Percentiles rank a stretch among this genome's conserved stretches.
Evolutionary conservation across 2,329 filamentous ascomycete species (phyloP).

Genomic region (Colletotrichum shisoi): DNA sequence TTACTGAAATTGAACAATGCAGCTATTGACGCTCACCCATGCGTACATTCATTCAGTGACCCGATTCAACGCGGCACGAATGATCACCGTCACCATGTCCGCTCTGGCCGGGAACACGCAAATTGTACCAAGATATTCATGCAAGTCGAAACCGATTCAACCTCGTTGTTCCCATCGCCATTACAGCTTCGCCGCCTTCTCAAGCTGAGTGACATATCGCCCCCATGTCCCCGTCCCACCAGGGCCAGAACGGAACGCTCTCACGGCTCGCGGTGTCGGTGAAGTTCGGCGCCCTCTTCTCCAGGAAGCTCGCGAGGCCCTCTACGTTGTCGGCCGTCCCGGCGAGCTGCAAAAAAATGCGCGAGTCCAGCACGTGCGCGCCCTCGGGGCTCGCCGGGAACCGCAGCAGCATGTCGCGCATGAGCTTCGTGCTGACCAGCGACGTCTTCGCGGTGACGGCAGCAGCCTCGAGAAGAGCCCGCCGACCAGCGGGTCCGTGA

Average conservation of each 20-base stretch:
- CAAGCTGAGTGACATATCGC: not conserved
- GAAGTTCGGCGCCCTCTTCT: conserved; percentile 72
- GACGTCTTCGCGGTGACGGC: conserved; percentile 56
- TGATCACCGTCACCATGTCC: too few relatives aligned
- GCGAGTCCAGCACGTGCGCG: conserved; percentile 26
- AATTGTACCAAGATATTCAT: too few relatives aligned
- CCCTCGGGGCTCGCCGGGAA: conserved; percentile 21
- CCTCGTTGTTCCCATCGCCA: too few relatives aligned
- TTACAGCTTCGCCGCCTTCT: conserved; percentile 2
- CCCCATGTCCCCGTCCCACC: not conserved
- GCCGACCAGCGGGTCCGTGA: conserved; percentile 59
- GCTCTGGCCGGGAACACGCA: too few relatives aligned
- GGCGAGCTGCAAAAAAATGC: conserved; percentile 67
- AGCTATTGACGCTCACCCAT: too few relatives aligned
- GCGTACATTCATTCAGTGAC: too few relatives aligned
- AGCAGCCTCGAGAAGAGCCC: conserved; percentile 69
- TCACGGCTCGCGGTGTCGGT: conserved; percentile 34
- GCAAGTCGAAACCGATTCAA: not conserved
- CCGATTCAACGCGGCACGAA: too few relatives aligned
- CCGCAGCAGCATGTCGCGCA: conserved; percentile 36
- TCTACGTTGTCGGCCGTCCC: conserved; percentile 68
- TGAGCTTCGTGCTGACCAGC: conserved; percentile 34
- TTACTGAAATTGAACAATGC: too few relatives aligned
- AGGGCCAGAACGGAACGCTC: conserved; percentile 3
- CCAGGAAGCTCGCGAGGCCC: conserved; percentile 72